A percentile compares a stretch with the other conserved stretches of the same genome.
Conservation (phyloP, 2,329 filamentous ascomycete genomes). For the Bipolaris zeicola region DNA sequence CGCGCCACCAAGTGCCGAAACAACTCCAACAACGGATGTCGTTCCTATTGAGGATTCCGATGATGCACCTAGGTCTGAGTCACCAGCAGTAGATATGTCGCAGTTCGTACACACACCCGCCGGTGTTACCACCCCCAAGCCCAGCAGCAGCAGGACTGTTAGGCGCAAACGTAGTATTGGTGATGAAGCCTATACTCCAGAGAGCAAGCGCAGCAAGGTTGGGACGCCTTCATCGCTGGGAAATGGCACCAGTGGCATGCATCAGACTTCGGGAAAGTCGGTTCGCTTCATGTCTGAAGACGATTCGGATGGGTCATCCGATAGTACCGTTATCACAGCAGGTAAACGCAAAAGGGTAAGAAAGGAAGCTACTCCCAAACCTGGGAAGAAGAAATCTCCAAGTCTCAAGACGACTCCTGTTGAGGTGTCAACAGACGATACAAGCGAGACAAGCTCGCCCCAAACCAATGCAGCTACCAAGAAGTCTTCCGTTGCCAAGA, state of each 20-base stretch:
- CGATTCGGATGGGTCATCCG: neutral
- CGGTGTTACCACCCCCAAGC: neutral
- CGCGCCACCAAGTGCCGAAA: conserved; percentile 2
- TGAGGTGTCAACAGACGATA: neutral
- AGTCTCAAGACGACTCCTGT: neutral
- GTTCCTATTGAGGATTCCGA: neutral
- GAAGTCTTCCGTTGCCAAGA: neutral
- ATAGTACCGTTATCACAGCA: neutral
- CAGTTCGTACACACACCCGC: neutral
- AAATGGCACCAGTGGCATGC: neutral
- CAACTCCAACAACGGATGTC: neutral
- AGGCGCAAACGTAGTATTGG: conserved; percentile 12
- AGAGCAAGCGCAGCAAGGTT: neutral
- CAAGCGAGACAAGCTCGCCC: neutral
- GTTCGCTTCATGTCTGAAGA: neutral
- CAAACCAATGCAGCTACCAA: neutral
- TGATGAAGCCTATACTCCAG: neutral
- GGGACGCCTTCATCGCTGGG: neutral
- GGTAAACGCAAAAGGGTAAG: neutral
- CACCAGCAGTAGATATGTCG: neutral
- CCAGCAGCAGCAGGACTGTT: neutral
- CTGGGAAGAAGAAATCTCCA: neutral
- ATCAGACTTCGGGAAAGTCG: neutral
- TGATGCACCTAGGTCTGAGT: neutral
- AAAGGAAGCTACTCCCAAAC: neutral